Conservation (phyloP, 805 yeast genomes). For the Millerozyma miso region DNA sequence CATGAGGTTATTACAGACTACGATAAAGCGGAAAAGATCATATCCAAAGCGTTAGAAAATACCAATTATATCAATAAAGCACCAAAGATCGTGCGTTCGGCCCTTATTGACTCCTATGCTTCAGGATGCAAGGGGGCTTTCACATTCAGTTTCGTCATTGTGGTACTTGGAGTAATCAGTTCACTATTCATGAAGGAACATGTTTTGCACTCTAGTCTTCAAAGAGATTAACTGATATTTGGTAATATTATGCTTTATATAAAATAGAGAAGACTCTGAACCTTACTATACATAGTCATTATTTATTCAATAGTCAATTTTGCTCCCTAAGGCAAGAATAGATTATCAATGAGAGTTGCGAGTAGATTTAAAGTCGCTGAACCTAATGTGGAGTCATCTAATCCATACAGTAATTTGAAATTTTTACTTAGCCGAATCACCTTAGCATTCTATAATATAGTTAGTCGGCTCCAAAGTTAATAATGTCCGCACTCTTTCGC, state of each 20-base stretch:
- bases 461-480: too few relatives aligned
- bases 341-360: too few relatives aligned
- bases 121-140: conserved; percentile 52
- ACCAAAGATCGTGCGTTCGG: conserved; percentile 46
- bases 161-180: conserved; percentile 37
- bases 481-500: too few relatives aligned
- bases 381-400: too few relatives aligned
- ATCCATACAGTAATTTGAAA: too few relatives aligned
- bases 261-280: too few relatives aligned
- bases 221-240: conserved; percentile 28
- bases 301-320: too few relatives aligned
- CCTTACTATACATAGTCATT: too few relatives aligned
- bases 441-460: too few relatives aligned
- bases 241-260: neutral
- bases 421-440: too few relatives aligned
- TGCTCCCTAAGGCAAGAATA: too few relatives aligned
- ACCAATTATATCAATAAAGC: conserved; percentile 52
- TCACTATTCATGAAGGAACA: conserved; percentile 54
- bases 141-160: conserved; percentile 40
- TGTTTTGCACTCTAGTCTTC: conserved; percentile 49
- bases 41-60: conserved; percentile 50
- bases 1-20: conserved; percentile 23
- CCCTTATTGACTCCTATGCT: conserved; percentile 50
- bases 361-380: too few relatives aligned
- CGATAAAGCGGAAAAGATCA: conserved; percentile 38